Percentiles rank a stretch among this genome's conserved stretches.
Evolutionary conservation across 495 filamentous ascomycete species (phyloP).

Genomic region (Aspergillus sparsus): DNA sequence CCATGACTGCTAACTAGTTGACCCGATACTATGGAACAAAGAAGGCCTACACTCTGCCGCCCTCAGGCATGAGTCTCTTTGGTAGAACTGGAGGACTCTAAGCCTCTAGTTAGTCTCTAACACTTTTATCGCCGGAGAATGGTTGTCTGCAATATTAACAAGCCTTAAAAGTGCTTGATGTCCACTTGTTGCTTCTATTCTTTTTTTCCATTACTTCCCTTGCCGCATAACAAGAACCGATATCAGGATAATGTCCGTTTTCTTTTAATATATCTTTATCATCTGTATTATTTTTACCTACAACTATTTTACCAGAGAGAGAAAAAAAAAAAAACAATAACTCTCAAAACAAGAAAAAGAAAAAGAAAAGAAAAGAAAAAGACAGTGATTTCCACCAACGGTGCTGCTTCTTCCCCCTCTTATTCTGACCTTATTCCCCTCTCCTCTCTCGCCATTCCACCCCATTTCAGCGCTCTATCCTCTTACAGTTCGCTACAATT

Average conservation of each 20-base stretch:
- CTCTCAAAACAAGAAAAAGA: no score
- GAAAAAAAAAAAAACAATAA: no score
- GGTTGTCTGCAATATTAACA: constrained; percentile 22
- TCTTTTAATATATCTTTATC: constrained; percentile 4
- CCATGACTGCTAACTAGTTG: constrained; percentile 2
- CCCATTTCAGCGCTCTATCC: background rate
- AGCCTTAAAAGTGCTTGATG: constrained; percentile 19
- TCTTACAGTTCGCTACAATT: background rate
- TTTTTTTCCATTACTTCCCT: constrained; percentile 1
- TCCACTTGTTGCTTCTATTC: constrained; percentile 12
- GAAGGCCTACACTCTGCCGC: constrained; percentile 15
- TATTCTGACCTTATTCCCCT: background rate
- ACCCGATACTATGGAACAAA: constrained; percentile 28
- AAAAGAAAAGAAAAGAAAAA: no score
- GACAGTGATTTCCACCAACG: no score
- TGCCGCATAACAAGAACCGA: background rate
- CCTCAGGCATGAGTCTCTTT: constrained; percentile 2
- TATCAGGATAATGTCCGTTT: constrained; percentile 1
- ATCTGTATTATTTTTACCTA: constrained; percentile 3
- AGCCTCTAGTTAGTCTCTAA: constrained; percentile 19
- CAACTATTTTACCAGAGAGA: background rate
- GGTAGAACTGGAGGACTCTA: constrained; percentile 14
- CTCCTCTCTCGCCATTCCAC: background rate
- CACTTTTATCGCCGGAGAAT: constrained; percentile 18
- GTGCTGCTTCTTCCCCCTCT: background rate